A percentile compares a stretch with the other conserved stretches of the same genome.
Conservation (phyloP, 192 early-diverging fungal genomes). For the Backusella circina region DNA sequence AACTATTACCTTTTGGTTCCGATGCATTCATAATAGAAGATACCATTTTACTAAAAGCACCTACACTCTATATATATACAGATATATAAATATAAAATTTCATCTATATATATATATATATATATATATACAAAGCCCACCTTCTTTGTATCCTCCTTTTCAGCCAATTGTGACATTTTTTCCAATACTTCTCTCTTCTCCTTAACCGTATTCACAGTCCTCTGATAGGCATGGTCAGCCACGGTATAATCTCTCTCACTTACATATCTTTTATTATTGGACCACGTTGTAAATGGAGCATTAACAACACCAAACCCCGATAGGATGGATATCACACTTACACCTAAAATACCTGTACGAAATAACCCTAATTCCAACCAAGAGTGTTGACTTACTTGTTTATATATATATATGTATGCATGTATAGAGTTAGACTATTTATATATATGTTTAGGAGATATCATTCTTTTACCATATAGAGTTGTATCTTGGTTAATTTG, state of each 20-base stretch:
- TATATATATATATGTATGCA: background rate
- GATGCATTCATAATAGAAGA: background rate
- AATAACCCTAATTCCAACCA: slow-evolving; percentile 73
- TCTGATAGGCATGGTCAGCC: slow-evolving; percentile 48
- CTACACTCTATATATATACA: background rate
- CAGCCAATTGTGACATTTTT: background rate
- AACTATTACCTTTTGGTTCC: background rate
- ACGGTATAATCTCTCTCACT: slow-evolving; percentile 1
- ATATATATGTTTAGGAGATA: too few relatives aligned
- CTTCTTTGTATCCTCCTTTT: background rate
- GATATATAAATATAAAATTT: background rate
- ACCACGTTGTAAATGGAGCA: slow-evolving; percentile 82
- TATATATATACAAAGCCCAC: background rate
- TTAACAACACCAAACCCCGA: slow-evolving; percentile 95
- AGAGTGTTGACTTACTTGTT: slow-evolving; percentile 15
- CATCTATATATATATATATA: background rate
- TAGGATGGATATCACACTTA: slow-evolving; percentile 88
- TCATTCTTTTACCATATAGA: background rate
- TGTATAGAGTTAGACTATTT: too few relatives aligned
- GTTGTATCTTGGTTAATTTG: slow-evolving; percentile 3
- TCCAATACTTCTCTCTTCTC: slow-evolving; percentile 38
- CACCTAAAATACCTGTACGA: slow-evolving; percentile 84
- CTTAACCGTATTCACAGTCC: slow-evolving; percentile 61
- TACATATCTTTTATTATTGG: slow-evolving; percentile 56
- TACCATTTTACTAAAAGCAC: background rate